A percentile compares a stretch with the other conserved stretches of the same genome.
These are phyloP conservation scores for Exophiala calicioides DNA, from an alignment of 2,329 filamentous ascomycete species.

Conservation along the genomic window DNA sequence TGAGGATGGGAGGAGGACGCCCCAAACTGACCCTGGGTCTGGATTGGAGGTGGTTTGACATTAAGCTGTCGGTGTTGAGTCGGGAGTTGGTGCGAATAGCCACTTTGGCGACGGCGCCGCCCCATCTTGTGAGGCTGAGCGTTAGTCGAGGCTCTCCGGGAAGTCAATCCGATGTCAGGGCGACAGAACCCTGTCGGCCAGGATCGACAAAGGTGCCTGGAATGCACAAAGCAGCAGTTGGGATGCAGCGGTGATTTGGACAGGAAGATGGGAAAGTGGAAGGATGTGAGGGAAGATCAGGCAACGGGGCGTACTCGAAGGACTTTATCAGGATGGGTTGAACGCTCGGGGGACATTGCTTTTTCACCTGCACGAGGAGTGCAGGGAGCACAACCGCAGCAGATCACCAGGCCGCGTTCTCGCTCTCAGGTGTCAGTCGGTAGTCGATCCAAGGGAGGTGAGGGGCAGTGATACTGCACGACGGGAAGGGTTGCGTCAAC, in stretches of 20 bases:
- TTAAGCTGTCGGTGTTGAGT: too few species aligned
- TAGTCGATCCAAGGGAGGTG: constrained; percentile 1
- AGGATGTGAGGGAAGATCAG: constrained; percentile 3
- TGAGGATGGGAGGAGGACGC: constrained; percentile 4
- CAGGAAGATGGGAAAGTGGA: constrained; percentile 1
- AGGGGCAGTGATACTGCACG: background rate
- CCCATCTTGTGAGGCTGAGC: constrained; percentile 20
- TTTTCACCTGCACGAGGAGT: background rate
- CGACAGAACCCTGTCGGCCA: background rate
- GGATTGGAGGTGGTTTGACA: constrained; percentile 8
- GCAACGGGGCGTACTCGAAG: constrained; percentile 16
- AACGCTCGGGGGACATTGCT: background rate
- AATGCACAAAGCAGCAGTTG: background rate
- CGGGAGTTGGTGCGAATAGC: constrained; percentile 16
- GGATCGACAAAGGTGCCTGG: constrained; percentile 8
- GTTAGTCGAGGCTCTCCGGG: background rate
- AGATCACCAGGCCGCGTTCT: background rate
- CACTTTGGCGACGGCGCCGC: constrained; percentile 17
- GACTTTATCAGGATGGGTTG: constrained; percentile 14
- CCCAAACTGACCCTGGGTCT: constrained; percentile 1
- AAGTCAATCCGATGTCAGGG: background rate
- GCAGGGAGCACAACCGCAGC: too few species aligned
- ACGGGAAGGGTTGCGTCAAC: background rate
- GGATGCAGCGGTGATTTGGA: constrained; percentile 8
- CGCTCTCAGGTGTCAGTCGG: background rate